Conservation (phyloP, 352 stramenopile species). For the Pythium pyrilobum region DNA sequence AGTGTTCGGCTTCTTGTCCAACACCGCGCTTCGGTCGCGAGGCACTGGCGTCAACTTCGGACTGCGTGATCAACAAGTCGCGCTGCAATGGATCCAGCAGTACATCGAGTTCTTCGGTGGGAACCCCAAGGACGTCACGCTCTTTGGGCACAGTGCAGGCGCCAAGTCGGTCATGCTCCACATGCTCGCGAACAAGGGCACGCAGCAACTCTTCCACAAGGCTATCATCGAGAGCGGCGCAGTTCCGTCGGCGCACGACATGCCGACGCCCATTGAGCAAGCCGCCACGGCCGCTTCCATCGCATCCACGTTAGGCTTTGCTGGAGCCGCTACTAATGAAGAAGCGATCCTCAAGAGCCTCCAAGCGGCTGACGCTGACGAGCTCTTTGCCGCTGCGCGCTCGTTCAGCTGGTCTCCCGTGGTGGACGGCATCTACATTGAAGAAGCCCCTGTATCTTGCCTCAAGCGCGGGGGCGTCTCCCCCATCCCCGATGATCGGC, state of each 20-base stretch:
- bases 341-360: not conserved
- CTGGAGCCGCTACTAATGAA: not conserved
- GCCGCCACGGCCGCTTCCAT: not conserved
- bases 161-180: conserved; percentile 2
- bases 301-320: not conserved
- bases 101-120: conserved; percentile 35
- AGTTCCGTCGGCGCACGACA: not conserved
- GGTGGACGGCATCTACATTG: conserved; percentile 2
- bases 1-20: conserved; percentile 1
- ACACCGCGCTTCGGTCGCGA: not conserved
- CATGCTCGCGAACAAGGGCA: not conserved
- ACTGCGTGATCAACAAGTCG: conserved; percentile 23
- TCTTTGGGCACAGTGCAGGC: conserved; percentile 15
- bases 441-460: not conserved
- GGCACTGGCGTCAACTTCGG: conserved; percentile 15
- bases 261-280: not conserved
- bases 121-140: conserved; percentile 26
- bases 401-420: not conserved
- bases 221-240: conserved; percentile 7
- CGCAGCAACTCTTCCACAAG: conserved; percentile 4
- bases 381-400: not conserved
- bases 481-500: conserved; percentile 2
- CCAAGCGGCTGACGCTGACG: not conserved
- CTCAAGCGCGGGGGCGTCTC: not conserved
- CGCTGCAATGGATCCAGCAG: conserved; percentile 28